Evolutionary conservation across 768 basidiomycete species (phyloP).

Genomic region (Psilocybe cubensis): DNA sequence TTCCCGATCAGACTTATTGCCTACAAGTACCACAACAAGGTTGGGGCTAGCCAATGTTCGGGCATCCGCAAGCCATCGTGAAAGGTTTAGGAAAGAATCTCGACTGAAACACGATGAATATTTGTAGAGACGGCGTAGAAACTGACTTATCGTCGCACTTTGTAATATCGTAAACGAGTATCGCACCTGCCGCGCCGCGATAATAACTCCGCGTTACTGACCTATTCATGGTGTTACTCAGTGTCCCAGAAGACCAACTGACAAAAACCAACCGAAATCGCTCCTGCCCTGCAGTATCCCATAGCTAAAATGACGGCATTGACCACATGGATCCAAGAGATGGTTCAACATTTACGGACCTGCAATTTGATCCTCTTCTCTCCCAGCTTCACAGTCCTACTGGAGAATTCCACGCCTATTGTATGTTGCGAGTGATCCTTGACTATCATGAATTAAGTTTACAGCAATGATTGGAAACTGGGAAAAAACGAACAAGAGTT

Average conservation of each 20-base stretch:
- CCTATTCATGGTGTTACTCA: constrained; percentile 36
- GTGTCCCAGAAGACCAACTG: background rate
- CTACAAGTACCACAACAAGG: constrained; percentile 87
- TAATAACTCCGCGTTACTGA: constrained; percentile 96
- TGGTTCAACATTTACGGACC: constrained; percentile 47
- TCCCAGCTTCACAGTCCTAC: constrained; percentile 88
- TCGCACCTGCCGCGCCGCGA: constrained; percentile 89
- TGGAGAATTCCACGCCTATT: constrained; percentile 98
- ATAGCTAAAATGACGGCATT: constrained; percentile 58
- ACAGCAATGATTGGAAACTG: background rate
- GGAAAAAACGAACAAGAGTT: constrained; percentile 76
- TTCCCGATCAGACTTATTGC: constrained; percentile 94
- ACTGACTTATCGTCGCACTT: constrained; percentile 58
- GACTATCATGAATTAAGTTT: constrained; percentile 54
- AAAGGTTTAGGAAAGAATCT: constrained; percentile 81
- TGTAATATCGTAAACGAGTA: constrained; percentile 94
- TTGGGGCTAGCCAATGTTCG: constrained; percentile 91
- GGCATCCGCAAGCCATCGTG: constrained; percentile 92
- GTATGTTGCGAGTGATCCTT: constrained; percentile 97
- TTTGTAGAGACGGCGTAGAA: background rate
- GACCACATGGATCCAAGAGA: constrained; percentile 16
- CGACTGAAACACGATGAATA: constrained; percentile 56
- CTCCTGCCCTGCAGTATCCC: constrained; percentile 98
- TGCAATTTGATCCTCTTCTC: constrained; percentile 96
- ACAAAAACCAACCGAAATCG: constrained; percentile 69